Percentiles rank a stretch among this genome's conserved stretches.
These are phyloP conservation scores for Acanthamoeba quina DNA, from an alignment of 208 protist genomes.

Conservation along the genomic window DNA sequence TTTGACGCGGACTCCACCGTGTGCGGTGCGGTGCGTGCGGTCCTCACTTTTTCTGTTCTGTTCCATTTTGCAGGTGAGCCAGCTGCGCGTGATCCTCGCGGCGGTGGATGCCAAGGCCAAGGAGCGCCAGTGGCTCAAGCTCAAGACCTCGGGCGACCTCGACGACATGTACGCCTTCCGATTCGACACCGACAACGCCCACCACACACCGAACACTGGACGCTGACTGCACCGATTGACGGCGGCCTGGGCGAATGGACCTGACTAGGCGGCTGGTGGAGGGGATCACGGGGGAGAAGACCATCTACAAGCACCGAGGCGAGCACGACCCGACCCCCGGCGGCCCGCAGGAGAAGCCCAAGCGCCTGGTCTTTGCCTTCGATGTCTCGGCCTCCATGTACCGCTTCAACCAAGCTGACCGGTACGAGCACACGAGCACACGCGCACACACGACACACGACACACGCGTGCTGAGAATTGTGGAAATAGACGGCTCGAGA, in stretches of 20 bases:
- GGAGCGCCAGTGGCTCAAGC: conserved; percentile 92
- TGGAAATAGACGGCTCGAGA: conserved; percentile 88
- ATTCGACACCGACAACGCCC: too few relatives aligned
- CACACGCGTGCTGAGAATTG: neutral
- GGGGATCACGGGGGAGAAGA: conserved; percentile 94
- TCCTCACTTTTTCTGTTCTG: neutral
- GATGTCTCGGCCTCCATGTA: conserved; percentile 95
- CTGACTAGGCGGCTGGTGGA: conserved; percentile 82
- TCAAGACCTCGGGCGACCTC: conserved; percentile 93
- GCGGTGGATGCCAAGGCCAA: conserved; percentile 92
- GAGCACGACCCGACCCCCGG: conserved; percentile 91
- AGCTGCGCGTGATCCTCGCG: conserved; percentile 88
- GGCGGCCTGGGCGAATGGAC: too few relatives aligned
- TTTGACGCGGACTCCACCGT: too few relatives aligned
- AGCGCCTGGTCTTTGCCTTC: conserved; percentile 93
- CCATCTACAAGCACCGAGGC: conserved; percentile 94
- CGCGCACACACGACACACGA: neutral
- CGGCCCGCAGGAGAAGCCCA: conserved; percentile 89
- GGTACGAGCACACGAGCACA: neutral
- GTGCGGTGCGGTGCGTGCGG: neutral
- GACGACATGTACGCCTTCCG: conserved; percentile 88
- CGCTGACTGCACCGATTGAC: too few relatives aligned
- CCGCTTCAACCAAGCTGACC: conserved; percentile 93
- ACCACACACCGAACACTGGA: too few relatives aligned
- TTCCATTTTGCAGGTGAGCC: conserved; percentile 41